Base-by-base conservation (phyloP, 2,329 filamentous ascomycete genomes). In the Graphilbum fragrans region DNA sequence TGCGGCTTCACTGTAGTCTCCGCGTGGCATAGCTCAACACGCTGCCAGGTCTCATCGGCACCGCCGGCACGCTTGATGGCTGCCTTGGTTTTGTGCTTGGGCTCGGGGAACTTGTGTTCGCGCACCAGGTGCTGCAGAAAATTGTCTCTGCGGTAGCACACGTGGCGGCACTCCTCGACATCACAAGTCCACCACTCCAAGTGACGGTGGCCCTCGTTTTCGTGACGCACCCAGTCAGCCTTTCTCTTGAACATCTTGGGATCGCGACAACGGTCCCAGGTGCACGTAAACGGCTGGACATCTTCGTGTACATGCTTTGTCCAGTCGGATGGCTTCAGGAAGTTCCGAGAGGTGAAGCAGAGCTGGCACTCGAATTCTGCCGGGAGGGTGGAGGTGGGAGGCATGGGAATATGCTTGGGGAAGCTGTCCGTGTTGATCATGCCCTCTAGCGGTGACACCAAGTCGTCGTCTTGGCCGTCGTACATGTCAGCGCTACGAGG, bases 271-370 rank as follows among this genome's bases (percentile, higher is more conserved):
- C 77, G 71, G 2, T 82, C 77, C 65, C 90, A 94, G 0, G 87
- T 94, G 60, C 88, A 95, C 3, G 86, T 93, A 51, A 94, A 94
- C 0, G 88, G 88, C 55, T 92, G 84, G 1, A 94, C 77, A 56
- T 95, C 88, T 60, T 94, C 88, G 52, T 94, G 86, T 1, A 95
- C 85, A 54, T 95, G 88, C 58, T 95, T 94, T 2, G 87, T 94
- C 88, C 88, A 95, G 59, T 95, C 88, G 0, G 87, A 94, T 16
- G 87, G 88, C 58, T 94, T 94, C 52, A 80, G 76, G 52, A 92
- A 87, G 52, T 79, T 86, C 66, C 92, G 94, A 40, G 79, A 72
- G 50, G 80, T 77, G 64, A 86, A 94, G 62, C 88, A 94, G 19
- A 94, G 66, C 31, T 83, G 81, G 51, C 88, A 95, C 63, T 95